Evolutionary conservation across 352 stramenopile genomes (phyloP).

Genomic region (Phytophthora litchii): DNA sequence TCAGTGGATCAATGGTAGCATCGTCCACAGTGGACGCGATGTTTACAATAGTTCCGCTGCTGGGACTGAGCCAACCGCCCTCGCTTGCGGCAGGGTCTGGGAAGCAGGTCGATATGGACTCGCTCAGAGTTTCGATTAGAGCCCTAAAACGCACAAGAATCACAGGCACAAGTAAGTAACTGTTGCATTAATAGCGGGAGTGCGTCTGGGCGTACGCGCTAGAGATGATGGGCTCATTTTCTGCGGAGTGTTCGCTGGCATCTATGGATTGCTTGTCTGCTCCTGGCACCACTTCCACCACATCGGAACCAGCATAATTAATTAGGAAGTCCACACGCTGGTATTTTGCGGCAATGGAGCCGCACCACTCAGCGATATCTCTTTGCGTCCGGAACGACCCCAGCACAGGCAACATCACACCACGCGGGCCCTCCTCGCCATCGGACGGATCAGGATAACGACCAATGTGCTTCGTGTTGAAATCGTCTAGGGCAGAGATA

Average conservation of each 20-base stretch:
- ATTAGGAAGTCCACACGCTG: constrained; percentile 70
- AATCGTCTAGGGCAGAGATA: constrained; percentile 50
- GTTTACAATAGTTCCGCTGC: constrained; percentile 34
- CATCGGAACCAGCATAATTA: constrained; percentile 53
- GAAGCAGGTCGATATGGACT: constrained; percentile 41
- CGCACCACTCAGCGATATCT: constrained; percentile 66
- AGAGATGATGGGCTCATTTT: constrained; percentile 17
- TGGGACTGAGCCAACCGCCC: constrained; percentile 21
- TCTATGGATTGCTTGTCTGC: constrained; percentile 10
- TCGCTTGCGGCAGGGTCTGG: constrained; percentile 11
- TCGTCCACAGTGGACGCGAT: constrained; percentile 22
- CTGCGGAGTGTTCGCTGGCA: constrained; percentile 2
- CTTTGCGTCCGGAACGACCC: constrained; percentile 49
- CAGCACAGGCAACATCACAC: constrained; percentile 62
- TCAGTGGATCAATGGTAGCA: constrained; percentile 41
- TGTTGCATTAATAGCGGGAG: background rate
- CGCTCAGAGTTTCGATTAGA: constrained; percentile 30
- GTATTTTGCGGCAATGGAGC: constrained; percentile 61
- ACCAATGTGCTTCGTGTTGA: constrained; percentile 58
- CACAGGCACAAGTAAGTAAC: constrained; percentile 11
- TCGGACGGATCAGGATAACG: constrained; percentile 50
- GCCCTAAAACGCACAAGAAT: constrained; percentile 18
- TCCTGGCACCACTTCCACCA: constrained; percentile 13
- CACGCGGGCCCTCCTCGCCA: constrained; percentile 44
- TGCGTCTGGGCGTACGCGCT: constrained; percentile 19